Percentiles rank a stretch among this genome's conserved stretches.
Conservation (phyloP, 2,329 filamentous ascomycete species). For the Pseudogymnoascus sp. region DNA sequence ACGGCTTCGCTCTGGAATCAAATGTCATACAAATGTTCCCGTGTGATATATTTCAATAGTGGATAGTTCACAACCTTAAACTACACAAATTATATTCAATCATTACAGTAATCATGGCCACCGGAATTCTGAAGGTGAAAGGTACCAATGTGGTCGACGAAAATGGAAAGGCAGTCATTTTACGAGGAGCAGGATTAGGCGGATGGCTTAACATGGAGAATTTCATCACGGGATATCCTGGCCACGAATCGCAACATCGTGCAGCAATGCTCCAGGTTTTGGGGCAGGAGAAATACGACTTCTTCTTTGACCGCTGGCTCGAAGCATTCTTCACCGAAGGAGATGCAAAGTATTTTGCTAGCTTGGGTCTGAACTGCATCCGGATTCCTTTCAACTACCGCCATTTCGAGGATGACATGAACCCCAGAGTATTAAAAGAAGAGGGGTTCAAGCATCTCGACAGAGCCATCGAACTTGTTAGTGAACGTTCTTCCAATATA, state of each 20-base stretch:
- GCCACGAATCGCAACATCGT: conserved; percentile 47
- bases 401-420: conserved; percentile 41
- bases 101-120: conserved; percentile 16
- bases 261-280: conserved; percentile 42
- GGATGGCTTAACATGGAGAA: conserved; percentile 47
- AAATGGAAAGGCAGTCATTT: conserved; percentile 28
- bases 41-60: neutral
- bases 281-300: conserved; percentile 45
- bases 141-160: conserved; percentile 30
- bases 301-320: conserved; percentile 48
- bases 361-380: conserved; percentile 46
- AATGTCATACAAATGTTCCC: neutral
- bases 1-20: neutral
- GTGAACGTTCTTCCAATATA: conserved; percentile 10
- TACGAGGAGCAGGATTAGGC: conserved; percentile 33
- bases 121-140: conserved; percentile 27
- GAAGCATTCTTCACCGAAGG: conserved; percentile 50
- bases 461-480: conserved; percentile 35
- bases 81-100: neutral
- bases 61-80: neutral
- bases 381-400: conserved; percentile 52
- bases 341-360: conserved; percentile 48
- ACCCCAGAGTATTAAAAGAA: conserved; percentile 36
- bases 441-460: conserved; percentile 40
- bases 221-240: conserved; percentile 53